Conservation (phyloP, 495 filamentous ascomycete species). For the Xylaria acuta region DNA sequence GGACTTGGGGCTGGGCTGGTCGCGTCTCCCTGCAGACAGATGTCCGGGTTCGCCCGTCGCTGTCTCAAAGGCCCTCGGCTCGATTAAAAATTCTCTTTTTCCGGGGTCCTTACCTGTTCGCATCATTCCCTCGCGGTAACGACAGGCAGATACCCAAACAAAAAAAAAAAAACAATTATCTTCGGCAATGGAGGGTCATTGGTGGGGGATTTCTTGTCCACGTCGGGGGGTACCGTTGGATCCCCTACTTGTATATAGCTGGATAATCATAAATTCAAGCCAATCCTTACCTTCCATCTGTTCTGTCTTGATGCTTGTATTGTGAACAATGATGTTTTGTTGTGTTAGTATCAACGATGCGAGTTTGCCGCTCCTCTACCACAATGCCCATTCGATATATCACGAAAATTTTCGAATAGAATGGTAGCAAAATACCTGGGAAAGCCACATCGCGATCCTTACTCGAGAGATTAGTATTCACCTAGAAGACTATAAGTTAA, state of each 20-base stretch:
- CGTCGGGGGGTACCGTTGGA: slow-evolving; percentile 35
- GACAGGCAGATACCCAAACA: slow-evolving; percentile 25
- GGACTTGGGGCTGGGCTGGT: slow-evolving; percentile 51
- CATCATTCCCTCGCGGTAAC: slow-evolving; percentile 28
- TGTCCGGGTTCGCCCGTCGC: slow-evolving; percentile 44
- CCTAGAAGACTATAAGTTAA: neutral
- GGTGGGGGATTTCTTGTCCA: slow-evolving; percentile 34
- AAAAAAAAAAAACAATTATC: slow-evolving; percentile 28
- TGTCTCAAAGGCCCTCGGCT: slow-evolving; percentile 46
- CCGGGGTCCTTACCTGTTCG: slow-evolving; percentile 32
- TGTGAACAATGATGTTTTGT: neutral
- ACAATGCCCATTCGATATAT: neutral
- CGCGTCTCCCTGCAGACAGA: slow-evolving; percentile 51
- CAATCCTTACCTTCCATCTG: slow-evolving; percentile 35
- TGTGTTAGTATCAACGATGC: neutral
- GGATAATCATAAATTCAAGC: slow-evolving; percentile 40
- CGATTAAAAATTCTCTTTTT: slow-evolving; percentile 35
- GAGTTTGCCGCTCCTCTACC: neutral
- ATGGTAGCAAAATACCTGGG: neutral
- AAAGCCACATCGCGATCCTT: neutral
- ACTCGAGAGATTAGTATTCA: neutral
- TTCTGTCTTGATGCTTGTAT: neutral
- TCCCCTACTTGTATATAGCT: slow-evolving; percentile 35
- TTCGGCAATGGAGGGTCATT: slow-evolving; percentile 36
- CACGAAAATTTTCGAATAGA: neutral